Percentiles rank a stretch among this genome's conserved stretches.
These are phyloP conservation scores for Arthrobotrys iridis DNA, from an alignment of 2,329 filamentous ascomycete species.

Conservation along the genomic window DNA sequence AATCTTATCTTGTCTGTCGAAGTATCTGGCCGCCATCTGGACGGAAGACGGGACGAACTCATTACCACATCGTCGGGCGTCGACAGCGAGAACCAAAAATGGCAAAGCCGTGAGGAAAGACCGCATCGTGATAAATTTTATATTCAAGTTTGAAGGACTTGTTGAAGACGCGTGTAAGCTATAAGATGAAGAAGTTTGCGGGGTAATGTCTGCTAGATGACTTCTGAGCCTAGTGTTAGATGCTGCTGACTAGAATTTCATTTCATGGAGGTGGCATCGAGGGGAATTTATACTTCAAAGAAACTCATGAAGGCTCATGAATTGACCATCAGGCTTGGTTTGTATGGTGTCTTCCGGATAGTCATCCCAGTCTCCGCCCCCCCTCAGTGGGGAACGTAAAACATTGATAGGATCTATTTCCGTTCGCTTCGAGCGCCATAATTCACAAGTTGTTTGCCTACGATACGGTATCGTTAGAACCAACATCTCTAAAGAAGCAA, in stretches of 20 bases:
- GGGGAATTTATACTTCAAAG: conserved; percentile 46
- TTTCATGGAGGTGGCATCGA: conserved; percentile 35
- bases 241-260: conserved; percentile 25
- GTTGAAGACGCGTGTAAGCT: not conserved
- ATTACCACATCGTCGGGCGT: conserved; percentile 46
- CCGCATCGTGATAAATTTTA: conserved; percentile 27
- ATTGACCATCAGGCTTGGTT: not conserved
- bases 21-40: conserved; percentile 29
- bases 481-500: conserved; percentile 34
- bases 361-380: conserved; percentile 13
- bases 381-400: conserved; percentile 1
- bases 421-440: not conserved
- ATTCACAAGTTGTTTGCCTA: conserved; percentile 30
- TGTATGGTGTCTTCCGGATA: not conserved
- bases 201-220: not conserved
- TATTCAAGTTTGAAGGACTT: not conserved
- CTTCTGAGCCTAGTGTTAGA: conserved; percentile 28
- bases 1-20: conserved; percentile 37
- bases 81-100: conserved; percentile 34
- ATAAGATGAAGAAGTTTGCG: not conserved
- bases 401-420: conserved; percentile 9
- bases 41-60: conserved; percentile 33
- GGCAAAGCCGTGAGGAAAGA: conserved; percentile 38
- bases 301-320: not conserved
- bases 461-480: conserved; percentile 4